Base-by-base conservation (phyloP, 345 rosid species). In the Bretschneidera sinensis region DNA sequence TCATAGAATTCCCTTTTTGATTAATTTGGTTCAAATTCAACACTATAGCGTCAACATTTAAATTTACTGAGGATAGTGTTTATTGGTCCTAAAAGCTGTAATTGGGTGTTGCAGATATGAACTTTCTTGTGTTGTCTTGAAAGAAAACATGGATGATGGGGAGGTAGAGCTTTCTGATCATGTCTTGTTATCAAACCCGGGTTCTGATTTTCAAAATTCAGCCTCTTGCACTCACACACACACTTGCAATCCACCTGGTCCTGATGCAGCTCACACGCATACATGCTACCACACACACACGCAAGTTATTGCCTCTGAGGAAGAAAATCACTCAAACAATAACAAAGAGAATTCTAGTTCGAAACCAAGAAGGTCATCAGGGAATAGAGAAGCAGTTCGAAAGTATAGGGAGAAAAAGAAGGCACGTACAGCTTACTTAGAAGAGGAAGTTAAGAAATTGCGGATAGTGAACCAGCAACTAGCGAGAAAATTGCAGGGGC, bases 371-470 rank as follows among this genome's bases (percentile, higher is more conserved):
- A 74, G 80, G 68, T 67, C 89, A 17, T 69, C 68, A 21, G 90
- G 95, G 23, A 87, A 89, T 17, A 76, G 88, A 68, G 97, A 78
- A 67, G 92, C 97, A 15, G 97, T 87, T 54, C 67, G 85, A 21
- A 90, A 85, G 70, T 90, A 90, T 33, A 78, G 95, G 55, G 88
- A 89, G 74, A 87, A 85, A 65, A 89, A 81, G 84, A 89, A 87
- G 74, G 97, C 92, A 1, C 85, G 78, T 14, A 73, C 84, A 0
- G 84, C 88, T 16, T 80, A 77, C 63, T 78, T 90, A 34, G 95
- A 90, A 74, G 90, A 87, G 63, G 87, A 90, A 74, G 87, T 83
- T 35, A 76, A 68, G 74, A 82, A 83, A 66, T 33, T 90, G 63
- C 74, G 68, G 0, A 0, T 49, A 34, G 4, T 53, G 65, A 85